Conservation (phyloP, 768 basidiomycete species). For the Strobilomyces confusus region DNA sequence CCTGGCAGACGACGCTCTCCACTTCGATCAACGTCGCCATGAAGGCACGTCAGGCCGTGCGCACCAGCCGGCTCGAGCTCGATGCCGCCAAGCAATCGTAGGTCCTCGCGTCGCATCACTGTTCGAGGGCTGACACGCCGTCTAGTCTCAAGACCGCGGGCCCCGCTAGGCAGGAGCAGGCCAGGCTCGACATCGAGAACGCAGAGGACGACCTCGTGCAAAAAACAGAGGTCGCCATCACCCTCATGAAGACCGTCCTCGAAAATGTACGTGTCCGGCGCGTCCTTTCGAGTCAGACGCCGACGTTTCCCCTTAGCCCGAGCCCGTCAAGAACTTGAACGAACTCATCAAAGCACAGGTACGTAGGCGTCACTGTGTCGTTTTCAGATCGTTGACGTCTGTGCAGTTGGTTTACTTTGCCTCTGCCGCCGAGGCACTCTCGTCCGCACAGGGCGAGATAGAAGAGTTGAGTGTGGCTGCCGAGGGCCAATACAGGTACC, state of each 20-base stretch:
- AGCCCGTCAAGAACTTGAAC: slow-evolving; percentile 91
- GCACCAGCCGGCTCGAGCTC: slow-evolving; percentile 76
- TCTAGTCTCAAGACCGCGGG: slow-evolving; percentile 72
- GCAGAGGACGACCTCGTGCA: slow-evolving; percentile 96
- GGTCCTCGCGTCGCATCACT: slow-evolving; percentile 23
- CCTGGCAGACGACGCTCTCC: slow-evolving; percentile 86
- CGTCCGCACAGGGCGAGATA: slow-evolving; percentile 83
- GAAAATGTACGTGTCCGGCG: slow-evolving; percentile 72
- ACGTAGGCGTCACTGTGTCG: slow-evolving; percentile 8
- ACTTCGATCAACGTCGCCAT: slow-evolving; percentile 85
- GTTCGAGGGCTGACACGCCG: neutral
- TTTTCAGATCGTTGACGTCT: slow-evolving; percentile 4
- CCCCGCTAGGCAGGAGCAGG: slow-evolving; percentile 84
- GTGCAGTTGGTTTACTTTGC: slow-evolving; percentile 66
- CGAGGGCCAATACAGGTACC: slow-evolving; percentile 89
- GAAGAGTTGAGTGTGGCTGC: slow-evolving; percentile 91
- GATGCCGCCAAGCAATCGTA: slow-evolving; percentile 88
- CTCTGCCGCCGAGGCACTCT: slow-evolving; percentile 74
- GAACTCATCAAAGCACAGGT: slow-evolving; percentile 90
- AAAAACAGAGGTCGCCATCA: slow-evolving; percentile 96
- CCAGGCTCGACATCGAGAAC: slow-evolving; percentile 87
- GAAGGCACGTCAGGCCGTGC: slow-evolving; percentile 86
- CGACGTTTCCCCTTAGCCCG: slow-evolving; percentile 56
- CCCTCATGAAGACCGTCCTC: slow-evolving; percentile 95
- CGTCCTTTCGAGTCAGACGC: neutral